Conservation (phyloP, 768 basidiomycete species). For the Auricularia auricula-judae region DNA sequence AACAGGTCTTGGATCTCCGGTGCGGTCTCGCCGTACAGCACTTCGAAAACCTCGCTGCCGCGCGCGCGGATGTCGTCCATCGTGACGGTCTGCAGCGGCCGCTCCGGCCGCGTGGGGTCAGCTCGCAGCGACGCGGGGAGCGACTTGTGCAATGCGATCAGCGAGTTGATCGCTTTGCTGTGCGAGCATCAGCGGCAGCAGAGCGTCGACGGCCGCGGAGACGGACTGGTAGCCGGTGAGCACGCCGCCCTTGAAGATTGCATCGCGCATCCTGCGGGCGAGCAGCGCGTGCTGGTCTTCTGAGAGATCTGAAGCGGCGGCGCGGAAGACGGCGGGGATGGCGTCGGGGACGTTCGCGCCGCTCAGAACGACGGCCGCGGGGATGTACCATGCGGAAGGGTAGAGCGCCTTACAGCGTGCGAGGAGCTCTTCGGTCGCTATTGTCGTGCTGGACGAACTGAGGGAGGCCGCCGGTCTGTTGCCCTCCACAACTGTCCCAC, state of each 20-base stretch:
- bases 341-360: slow-evolving; percentile 48
- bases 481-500: no score
- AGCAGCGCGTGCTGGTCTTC: background rate
- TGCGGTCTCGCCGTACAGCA: slow-evolving; percentile 48
- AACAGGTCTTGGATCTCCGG: slow-evolving; percentile 36
- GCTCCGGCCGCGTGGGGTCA: slow-evolving; percentile 33
- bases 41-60: slow-evolving; percentile 34
- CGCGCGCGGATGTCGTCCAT: slow-evolving; percentile 31
- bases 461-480: no score
- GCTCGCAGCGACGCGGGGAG: slow-evolving; percentile 41
- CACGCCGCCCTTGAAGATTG: slow-evolving; percentile 50
- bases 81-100: slow-evolving; percentile 10
- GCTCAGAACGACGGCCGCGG: slow-evolving; percentile 44
- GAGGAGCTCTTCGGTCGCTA: background rate
- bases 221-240: slow-evolving; percentile 33
- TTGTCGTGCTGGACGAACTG: no score
- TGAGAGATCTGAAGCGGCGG: background rate
- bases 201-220: background rate
- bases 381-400: slow-evolving; percentile 17
- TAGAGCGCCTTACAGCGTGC: background rate
- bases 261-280: slow-evolving; percentile 23
- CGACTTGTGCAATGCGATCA: slow-evolving; percentile 37
- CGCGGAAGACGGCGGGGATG: background rate
- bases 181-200: background rate
- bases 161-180: slow-evolving; percentile 44